Base-by-base conservation (phyloP, 805 yeast genomes). In the Suhomyces sp. region DNA sequence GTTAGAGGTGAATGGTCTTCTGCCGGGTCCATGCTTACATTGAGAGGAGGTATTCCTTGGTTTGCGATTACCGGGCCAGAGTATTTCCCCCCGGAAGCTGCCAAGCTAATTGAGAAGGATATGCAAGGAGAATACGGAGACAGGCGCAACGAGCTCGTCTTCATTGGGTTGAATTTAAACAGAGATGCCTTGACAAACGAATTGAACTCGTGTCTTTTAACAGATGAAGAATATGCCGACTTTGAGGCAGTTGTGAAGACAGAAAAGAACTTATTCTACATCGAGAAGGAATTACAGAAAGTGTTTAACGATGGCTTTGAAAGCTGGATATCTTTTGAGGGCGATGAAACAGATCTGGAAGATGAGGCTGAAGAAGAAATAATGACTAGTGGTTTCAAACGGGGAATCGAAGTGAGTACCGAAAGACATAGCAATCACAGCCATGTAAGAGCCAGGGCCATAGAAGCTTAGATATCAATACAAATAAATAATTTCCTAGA, bases 1-100 rank as follows among this genome's bases (percentile, higher is more conserved):
- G 61, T 70, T 44, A 59, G 75, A 52, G 79, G 79, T 17, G 78
- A 75, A 59, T 74, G 78, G 79, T 69, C 75, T 1, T 72, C 75
- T 45, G 79, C 79, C 0, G 78, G 79, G 3, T 60, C 70, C 2
- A 73, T 74, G 76, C 55, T 74, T 35, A 73, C 78, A 1, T 52
- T 74, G 38, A 66, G 64, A 45, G 77, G 77, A 15, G 78, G 79
- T 3, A 70, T 71, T 40, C 77, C 77, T 4, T 75, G 79, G 79
- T 75, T 74, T 58, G 68, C 62, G 4, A 69, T 71, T 10, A 58
- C 69, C 12, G 72, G 70, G 2, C 60, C 64, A 5, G 70, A 69
- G 6, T 62, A 61, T 24, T 61, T 69, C 57, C 75, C 78, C 7
- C 60, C 62, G 9, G 70, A 64, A 7, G 69, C 75, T 15, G 55